Evolutionary conservation across 2,329 filamentous ascomycete genomes (phyloP), one percentile per base, ranked within the genome.

Genomic region (Xylariaceae sp.): DNA sequence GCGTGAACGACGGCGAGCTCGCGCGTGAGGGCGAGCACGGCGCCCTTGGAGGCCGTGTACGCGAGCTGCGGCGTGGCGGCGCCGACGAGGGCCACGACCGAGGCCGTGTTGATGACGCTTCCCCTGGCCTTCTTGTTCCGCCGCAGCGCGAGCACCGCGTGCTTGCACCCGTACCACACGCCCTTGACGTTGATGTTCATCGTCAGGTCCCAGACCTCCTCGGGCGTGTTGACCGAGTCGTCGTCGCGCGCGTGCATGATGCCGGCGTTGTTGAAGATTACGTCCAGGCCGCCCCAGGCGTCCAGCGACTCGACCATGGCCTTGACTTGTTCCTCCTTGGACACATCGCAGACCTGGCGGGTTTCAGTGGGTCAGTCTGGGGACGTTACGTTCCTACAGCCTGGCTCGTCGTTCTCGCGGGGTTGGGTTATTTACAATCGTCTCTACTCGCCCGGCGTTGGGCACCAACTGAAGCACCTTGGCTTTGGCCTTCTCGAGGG

Each of bases 241-340:
- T 77, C 81, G 62, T 88, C 84, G 41, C 83, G 73, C 33, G 79
- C 81, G 68, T 95, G 89, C 89, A 96, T 96, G 64, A 96, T 96
- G 39, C 89, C 89, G 16, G 89, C 89, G 63, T 96, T 96, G 78
- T 96, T 96, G 80, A 95, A 96, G 55, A 95, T 86, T 59, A 95
- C 72, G 61, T 96, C 89, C 3, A 92, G 66, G 31, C 89, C 89
- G 57, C 89, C 89, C 85, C 86, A 94, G 41, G 76, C 60, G 63
- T 96, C 89, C 41, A 90, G 68, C 8, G 75, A 67, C 51, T 85
- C 83, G 36, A 95, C 72, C 60, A 85, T 78, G 40, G 80, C 78
- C 56, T 88, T 68, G 21, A 96, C 80, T 40, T 92, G 77, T 44
- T 74, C 64, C 62, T 96, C 89, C 57, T 88, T 89, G 61, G 86